Conservation (phyloP, 1,284 basidiomycete genomes). For the Heterobasidion annosum region DNA sequence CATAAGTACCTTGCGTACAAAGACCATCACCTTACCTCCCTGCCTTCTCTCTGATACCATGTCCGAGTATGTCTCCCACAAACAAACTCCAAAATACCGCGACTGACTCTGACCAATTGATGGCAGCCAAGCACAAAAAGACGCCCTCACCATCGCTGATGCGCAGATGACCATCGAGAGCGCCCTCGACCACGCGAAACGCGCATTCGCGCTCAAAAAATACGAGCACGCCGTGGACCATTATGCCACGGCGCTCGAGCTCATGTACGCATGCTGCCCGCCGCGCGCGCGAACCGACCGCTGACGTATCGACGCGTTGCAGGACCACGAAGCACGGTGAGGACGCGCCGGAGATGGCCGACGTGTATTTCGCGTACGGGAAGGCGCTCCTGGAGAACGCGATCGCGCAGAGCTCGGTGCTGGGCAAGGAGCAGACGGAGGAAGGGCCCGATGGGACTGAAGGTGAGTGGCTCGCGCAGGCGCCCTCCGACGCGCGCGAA, state of each 20-base stretch:
- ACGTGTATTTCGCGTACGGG: slow-evolving; percentile 80
- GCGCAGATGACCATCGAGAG: slow-evolving; percentile 35
- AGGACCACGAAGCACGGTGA: slow-evolving; percentile 72
- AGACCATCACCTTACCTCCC: neutral
- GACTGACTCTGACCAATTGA: no score
- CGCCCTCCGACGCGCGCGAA: neutral
- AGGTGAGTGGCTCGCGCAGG: slow-evolving; percentile 15
- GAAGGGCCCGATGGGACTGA: slow-evolving; percentile 37
- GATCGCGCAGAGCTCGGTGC: slow-evolving; percentile 69
- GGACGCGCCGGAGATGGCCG: slow-evolving; percentile 69
- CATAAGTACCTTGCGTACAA: neutral
- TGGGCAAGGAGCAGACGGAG: slow-evolving; percentile 73
- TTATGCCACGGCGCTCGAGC: slow-evolving; percentile 79
- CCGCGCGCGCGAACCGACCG: slow-evolving; percentile 17
- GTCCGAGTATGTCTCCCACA: neutral
- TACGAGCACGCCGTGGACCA: slow-evolving; percentile 81
- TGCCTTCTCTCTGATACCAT: neutral
- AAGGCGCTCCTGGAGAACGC: slow-evolving; percentile 85
- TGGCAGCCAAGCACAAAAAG: neutral
- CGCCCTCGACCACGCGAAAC: slow-evolving; percentile 66
- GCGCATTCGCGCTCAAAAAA: slow-evolving; percentile 81
- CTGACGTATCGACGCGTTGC: neutral
- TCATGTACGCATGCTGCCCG: slow-evolving; percentile 46
- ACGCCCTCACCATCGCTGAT: neutral
- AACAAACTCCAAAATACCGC: neutral